Evolutionary conservation across 2,329 filamentous ascomycete genomes (phyloP).

Genomic region (Tolypocladium cylindrosporum): DNA sequence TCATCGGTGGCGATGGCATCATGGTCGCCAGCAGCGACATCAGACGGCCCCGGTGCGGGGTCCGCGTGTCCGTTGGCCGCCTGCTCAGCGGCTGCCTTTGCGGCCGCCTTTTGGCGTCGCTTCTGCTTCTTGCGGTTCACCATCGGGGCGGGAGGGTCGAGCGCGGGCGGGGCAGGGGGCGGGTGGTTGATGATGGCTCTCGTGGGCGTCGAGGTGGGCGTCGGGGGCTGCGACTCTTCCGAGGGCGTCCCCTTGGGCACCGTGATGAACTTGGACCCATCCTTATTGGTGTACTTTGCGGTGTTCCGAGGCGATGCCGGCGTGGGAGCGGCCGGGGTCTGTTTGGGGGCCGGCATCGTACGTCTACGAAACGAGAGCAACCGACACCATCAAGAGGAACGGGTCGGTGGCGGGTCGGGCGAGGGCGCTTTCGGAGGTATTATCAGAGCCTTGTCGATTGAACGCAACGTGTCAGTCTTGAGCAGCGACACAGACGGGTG

Average conservation of each 20-base stretch:
- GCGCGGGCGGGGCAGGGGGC: constrained; percentile 13
- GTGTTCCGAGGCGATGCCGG: constrained; percentile 43
- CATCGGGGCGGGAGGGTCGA: constrained; percentile 28
- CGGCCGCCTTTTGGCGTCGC: constrained; percentile 75
- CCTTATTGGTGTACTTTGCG: constrained; percentile 57
- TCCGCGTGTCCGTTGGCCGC: constrained; percentile 30
- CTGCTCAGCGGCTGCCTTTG: constrained; percentile 44
- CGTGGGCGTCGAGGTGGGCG: constrained; percentile 27
- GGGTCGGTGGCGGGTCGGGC: constrained; percentile 5
- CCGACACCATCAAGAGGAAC: constrained; percentile 28
- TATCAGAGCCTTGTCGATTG: neutral
- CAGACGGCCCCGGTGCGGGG: constrained; percentile 18
- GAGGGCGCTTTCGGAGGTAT: neutral
- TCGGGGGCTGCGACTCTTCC: constrained; percentile 44
- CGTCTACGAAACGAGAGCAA: constrained; percentile 21
- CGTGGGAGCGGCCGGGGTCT: constrained; percentile 36
- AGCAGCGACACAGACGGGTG: neutral
- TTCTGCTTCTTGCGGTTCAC: constrained; percentile 96
- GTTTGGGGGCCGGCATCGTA: constrained; percentile 43
- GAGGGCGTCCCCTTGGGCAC: constrained; percentile 46
- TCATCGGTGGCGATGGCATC: constrained; percentile 48
- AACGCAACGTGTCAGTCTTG: neutral
- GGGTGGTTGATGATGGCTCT: constrained; percentile 20
- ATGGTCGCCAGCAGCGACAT: constrained; percentile 26
- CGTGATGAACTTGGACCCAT: constrained; percentile 60